Percentiles rank a stretch among this genome's conserved stretches.
phyloP scores from a whole-genome alignment of 2,329 filamentous ascomycete genomes.

The Chrysoporthe puriensis region DNA sequence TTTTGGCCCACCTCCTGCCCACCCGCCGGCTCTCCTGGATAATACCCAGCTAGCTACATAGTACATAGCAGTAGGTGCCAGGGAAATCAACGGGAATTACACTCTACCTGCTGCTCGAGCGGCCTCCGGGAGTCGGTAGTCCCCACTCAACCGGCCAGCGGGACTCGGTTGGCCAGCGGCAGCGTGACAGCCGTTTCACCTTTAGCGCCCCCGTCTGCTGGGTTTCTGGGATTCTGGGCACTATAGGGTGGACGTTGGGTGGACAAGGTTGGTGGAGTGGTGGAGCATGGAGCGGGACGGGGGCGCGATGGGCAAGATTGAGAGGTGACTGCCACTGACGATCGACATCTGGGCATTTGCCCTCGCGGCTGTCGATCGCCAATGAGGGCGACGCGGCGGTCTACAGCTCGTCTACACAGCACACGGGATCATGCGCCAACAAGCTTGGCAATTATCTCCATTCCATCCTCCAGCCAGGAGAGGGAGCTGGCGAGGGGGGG shows the following conservation, averaged over 20 bases:
- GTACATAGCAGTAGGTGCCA: no score
- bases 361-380: constrained; percentile 13
- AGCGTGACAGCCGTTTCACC: constrained; percentile 24
- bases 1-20: no score
- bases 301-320: not conserved
- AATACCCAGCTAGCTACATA: no score
- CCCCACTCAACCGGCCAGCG: constrained; percentile 23
- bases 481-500: not conserved
- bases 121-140: constrained; percentile 24
- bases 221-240: not conserved
- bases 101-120: not conserved
- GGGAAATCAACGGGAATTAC: no score
- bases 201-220: constrained; percentile 1
- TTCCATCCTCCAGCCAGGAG: not conserved
- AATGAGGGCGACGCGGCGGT: not conserved
- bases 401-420: not conserved
- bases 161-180: constrained; percentile 23
- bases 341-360: constrained; percentile 11
- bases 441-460: no score
- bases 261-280: no score
- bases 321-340: not conserved
- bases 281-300: no score
- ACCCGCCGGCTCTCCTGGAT: no score
- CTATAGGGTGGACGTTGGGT: no score
- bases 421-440: no score